A percentile compares a stretch with the other conserved stretches of the same genome.
These are phyloP conservation scores for Micractinium sp. DNA, from an alignment of 139 green algal species.

Conservation along the genomic window DNA sequence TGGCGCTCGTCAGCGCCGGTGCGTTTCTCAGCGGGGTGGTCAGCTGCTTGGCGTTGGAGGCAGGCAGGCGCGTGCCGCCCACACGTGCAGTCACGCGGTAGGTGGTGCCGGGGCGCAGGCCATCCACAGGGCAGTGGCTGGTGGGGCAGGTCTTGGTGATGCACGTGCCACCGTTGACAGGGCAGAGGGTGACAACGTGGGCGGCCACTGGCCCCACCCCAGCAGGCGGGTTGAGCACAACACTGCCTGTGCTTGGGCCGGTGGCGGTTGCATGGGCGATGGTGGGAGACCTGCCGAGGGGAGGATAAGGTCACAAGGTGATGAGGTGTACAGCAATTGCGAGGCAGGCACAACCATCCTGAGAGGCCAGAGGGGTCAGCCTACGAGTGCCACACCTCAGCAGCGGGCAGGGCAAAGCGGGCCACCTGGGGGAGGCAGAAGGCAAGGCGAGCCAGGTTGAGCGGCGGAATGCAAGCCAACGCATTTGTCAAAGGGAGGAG, in stretches of 20 bases:
- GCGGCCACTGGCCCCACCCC: background rate
- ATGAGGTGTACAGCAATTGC: too few relatives aligned
- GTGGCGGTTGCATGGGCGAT: background rate
- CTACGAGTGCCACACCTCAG: too few relatives aligned
- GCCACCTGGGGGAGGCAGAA: too few relatives aligned
- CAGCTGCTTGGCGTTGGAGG: constrained; percentile 6
- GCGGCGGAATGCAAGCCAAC: background rate
- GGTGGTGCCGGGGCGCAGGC: background rate
- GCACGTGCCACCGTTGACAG: background rate
- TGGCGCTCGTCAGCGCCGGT: background rate
- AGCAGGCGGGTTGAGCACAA: background rate
- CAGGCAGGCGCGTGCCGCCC: background rate
- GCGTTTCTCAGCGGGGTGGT: background rate
- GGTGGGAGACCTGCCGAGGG: background rate
- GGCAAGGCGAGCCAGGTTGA: background rate
- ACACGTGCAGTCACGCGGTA: background rate
- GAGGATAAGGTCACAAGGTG: too few relatives aligned
- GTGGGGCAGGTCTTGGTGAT: background rate
- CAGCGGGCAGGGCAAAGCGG: too few relatives aligned
- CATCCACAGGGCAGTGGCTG: background rate
- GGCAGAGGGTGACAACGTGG: background rate
- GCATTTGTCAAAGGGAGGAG: too few relatives aligned
- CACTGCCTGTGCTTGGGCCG: background rate
- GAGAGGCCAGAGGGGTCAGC: too few relatives aligned
- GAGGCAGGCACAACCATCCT: too few relatives aligned